Percentiles rank a stretch among this genome's conserved stretches.
Evolutionary conservation across 73 alveolate genomes (phyloP).

Genomic region (Paramecium pentaurelia): DNA sequence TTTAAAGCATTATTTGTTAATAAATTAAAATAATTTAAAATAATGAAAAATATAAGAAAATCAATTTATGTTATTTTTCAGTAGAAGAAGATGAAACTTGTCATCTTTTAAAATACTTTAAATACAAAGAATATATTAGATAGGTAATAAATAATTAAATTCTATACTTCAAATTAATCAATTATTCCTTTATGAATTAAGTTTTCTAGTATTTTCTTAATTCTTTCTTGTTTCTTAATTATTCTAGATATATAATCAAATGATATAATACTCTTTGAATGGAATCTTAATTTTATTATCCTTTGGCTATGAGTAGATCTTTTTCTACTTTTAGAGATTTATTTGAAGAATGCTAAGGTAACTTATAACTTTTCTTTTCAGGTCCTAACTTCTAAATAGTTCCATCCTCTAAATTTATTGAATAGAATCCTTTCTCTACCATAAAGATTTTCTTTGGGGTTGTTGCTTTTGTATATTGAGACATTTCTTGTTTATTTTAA

Average conservation of each 20-base stretch:
- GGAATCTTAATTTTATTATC: neutral
- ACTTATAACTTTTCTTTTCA: neutral
- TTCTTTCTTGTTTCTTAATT: neutral
- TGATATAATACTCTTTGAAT: neutral
- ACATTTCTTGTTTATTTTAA: neutral
- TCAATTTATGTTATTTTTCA: neutral
- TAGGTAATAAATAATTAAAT: neutral
- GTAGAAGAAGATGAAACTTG: neutral
- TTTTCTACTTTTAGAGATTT: neutral
- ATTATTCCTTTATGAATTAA: neutral
- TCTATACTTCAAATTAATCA: neutral
- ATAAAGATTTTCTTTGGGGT: neutral
- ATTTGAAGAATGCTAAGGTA: neutral
- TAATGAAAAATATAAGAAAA: neutral
- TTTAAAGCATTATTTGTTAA: neutral
- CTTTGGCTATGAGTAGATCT: neutral
- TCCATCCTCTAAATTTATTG: neutral
- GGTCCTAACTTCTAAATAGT: neutral
- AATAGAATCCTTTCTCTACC: neutral
- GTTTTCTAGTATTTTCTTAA: neutral
- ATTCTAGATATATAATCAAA: neutral
- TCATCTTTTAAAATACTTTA: neutral
- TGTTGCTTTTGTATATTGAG: neutral
- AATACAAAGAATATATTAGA: neutral
- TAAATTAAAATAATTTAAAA: neutral